Evolutionary conservation across 2,329 filamentous ascomycete genomes (phyloP).

Genomic region (Neospermospora avenae): DNA sequence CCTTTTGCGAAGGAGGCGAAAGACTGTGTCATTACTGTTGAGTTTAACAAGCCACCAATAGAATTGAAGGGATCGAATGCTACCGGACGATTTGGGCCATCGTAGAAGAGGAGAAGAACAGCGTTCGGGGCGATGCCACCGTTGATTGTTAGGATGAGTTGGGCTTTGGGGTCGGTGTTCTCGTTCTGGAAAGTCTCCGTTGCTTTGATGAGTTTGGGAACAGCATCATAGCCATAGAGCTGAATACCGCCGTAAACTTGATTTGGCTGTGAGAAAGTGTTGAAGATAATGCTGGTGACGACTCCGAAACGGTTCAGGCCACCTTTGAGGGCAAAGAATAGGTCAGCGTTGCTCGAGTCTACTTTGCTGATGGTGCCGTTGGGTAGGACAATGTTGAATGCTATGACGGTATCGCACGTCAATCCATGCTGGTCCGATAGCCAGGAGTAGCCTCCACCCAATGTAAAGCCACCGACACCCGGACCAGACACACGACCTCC

Average conservation of each 20-base stretch:
- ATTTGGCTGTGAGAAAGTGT: constrained; percentile 36
- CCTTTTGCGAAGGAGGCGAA: constrained; percentile 16
- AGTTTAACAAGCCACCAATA: not conserved
- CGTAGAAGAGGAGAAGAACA: not conserved
- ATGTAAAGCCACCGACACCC: constrained; percentile 36
- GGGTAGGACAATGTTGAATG: constrained; percentile 28
- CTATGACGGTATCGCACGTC: constrained; percentile 36
- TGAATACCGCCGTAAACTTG: constrained; percentile 26
- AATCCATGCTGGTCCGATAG: constrained; percentile 31
- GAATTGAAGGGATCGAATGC: not conserved
- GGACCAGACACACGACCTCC: constrained; percentile 27
- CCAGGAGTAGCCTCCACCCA: constrained; percentile 36
- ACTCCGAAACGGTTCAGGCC: constrained; percentile 28
- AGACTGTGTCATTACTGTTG: not conserved
- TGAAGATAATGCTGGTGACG: constrained; percentile 31
- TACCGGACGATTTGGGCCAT: not conserved
- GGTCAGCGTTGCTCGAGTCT: constrained; percentile 32
- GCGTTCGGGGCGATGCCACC: constrained; percentile 17
- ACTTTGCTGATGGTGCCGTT: constrained; percentile 34
- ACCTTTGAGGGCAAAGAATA: constrained; percentile 36
- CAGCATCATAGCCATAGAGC: constrained; percentile 27
- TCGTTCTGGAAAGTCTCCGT: constrained; percentile 28
- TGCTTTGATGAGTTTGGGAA: constrained; percentile 29
- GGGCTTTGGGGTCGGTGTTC: constrained; percentile 31
- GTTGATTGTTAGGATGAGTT: constrained; percentile 32